Conservation (phyloP, 306 rosid species). For the Prunus campanulata region DNA sequence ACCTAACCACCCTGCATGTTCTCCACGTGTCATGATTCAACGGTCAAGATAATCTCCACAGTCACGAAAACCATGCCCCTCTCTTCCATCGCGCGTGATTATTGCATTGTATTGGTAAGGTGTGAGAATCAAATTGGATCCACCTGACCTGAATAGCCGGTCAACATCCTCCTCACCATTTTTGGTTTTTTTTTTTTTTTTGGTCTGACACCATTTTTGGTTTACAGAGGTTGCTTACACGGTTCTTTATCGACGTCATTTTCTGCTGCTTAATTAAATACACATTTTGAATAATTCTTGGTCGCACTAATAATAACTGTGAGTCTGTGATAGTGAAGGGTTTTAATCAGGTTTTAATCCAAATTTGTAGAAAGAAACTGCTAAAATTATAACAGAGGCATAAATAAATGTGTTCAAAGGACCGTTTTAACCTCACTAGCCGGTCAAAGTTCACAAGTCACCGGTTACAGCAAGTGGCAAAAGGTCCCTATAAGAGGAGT, state of each 20-base stretch:
- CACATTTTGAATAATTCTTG: no score
- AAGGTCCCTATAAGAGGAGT: background rate
- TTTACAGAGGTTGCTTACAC: slow-evolving; percentile 5
- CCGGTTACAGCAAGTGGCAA: slow-evolving; percentile 22
- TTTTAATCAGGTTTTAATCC: background rate
- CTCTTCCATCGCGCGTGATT: slow-evolving; percentile 1
- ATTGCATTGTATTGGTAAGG: background rate
- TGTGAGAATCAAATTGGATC: background rate
- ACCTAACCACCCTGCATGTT: slow-evolving; percentile 9
- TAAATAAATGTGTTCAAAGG: background rate
- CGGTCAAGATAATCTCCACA: slow-evolving; percentile 7
- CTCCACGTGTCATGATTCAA: slow-evolving; percentile 3
- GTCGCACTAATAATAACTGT: background rate
- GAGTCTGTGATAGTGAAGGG: slow-evolving; percentile 14
- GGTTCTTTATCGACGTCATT: background rate
- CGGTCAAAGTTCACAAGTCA: background rate
- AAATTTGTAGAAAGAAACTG: slow-evolving; percentile 19
- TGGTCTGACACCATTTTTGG: background rate
- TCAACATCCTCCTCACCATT: slow-evolving; percentile 18
- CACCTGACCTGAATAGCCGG: slow-evolving; percentile 34
- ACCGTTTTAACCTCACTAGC: slow-evolving; percentile 11
- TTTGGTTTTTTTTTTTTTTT: background rate
- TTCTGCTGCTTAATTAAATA: background rate
- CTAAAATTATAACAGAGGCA: background rate
- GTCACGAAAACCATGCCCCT: background rate